phyloP scores from a whole-genome alignment of 1,139 yeast genomes.

The Hanseniaspora sp. region DNA sequence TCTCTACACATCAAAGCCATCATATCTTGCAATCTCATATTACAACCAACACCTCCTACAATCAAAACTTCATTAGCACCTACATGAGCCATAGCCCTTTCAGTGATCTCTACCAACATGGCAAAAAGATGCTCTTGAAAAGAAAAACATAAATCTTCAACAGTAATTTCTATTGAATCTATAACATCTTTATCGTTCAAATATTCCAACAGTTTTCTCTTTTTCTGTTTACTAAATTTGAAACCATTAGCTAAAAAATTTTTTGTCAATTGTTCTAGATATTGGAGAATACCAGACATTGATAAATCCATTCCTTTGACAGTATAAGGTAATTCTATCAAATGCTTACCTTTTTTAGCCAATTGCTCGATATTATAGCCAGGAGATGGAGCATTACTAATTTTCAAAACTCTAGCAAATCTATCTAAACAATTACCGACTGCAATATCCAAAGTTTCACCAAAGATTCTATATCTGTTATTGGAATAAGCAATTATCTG shows the following conservation, averaged over 20 bases:
- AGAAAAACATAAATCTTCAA: slow-evolving; percentile 84
- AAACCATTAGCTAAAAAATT: slow-evolving; percentile 45
- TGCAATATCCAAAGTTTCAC: slow-evolving; percentile 94
- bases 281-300: slow-evolving; percentile 88
- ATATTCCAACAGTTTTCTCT: slow-evolving; percentile 25
- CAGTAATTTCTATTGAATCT: slow-evolving; percentile 37
- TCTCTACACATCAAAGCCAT: slow-evolving; percentile 88
- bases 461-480: slow-evolving; percentile 86
- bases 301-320: slow-evolving; percentile 98
- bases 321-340: slow-evolving; percentile 79
- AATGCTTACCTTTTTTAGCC: slow-evolving; percentile 58
- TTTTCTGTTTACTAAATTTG: slow-evolving; percentile 11
- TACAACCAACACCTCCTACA: slow-evolving; percentile 97
- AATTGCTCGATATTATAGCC: slow-evolving; percentile 94
- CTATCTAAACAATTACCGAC: slow-evolving; percentile 94
- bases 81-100: slow-evolving; percentile 97
- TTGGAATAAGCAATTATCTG: slow-evolving; percentile 94
- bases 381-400: slow-evolving; percentile 90
- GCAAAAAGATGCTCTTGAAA: slow-evolving; percentile 86
- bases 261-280: slow-evolving; percentile 67
- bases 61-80: slow-evolving; percentile 78
- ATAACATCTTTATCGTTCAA: slow-evolving; percentile 18
- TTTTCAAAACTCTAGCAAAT: slow-evolving; percentile 80
- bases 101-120: slow-evolving; percentile 96
- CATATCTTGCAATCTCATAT: slow-evolving; percentile 84